A percentile compares a stretch with the other conserved stretches of the same genome.
Conservation (phyloP, 345 rosid species). For the Hypericum perforatum region DNA sequence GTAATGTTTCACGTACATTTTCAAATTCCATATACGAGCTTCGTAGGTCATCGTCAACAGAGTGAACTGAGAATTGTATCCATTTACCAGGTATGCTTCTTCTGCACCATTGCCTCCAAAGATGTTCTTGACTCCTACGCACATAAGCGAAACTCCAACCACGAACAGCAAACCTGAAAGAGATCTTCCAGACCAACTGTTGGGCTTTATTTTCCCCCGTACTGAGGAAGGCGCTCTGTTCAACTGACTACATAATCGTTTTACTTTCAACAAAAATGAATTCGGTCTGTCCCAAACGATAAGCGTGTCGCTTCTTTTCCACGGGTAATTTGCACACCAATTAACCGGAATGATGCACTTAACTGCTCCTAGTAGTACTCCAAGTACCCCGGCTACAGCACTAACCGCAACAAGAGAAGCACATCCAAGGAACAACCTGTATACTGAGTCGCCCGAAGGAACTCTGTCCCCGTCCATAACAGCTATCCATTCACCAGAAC, state of each 20-base stretch:
- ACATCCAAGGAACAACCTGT: constrained; percentile 58
- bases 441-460: constrained; percentile 52
- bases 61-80: constrained; percentile 81
- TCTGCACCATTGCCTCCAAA: constrained; percentile 80
- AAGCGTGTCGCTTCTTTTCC: constrained; percentile 48
- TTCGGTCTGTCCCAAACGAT: constrained; percentile 42
- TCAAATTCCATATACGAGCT: constrained; percentile 96
- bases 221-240: constrained; percentile 51
- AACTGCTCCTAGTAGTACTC: constrained; percentile 66
- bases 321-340: constrained; percentile 57
- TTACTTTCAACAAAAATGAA: constrained; percentile 44
- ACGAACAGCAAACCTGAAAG: constrained; percentile 34
- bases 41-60: constrained; percentile 87
- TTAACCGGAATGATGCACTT: constrained; percentile 77
- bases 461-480: constrained; percentile 88
- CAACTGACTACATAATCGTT: constrained; percentile 59
- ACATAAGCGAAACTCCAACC: constrained; percentile 43
- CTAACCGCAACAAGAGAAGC: constrained; percentile 51
- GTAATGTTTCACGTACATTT: constrained; percentile 82
- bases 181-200: constrained; percentile 41
- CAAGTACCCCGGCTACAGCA: constrained; percentile 38
- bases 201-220: constrained; percentile 51
- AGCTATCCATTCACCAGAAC: constrained; percentile 74
- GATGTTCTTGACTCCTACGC: constrained; percentile 45
- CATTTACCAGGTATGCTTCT: constrained; percentile 52